Base-by-base conservation (phyloP, 805 yeast genomes). In the Pichia nakasei region DNA sequence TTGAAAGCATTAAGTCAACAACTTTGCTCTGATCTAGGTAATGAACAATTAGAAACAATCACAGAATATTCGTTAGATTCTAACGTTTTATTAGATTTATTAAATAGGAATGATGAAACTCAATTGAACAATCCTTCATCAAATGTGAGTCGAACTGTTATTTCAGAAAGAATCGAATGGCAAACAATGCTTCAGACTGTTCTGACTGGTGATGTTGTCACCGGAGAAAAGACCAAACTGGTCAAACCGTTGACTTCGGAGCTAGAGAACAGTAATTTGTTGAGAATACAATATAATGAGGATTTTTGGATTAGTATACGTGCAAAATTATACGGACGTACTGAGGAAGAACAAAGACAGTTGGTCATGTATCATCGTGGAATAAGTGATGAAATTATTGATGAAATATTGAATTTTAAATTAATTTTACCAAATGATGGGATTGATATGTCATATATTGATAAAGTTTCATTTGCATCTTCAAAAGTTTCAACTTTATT, bases 131-230 rank as follows among this genome's bases (percentile, higher is more conserved):
- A 56, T 36, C 45, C 58, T 1, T 52, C 51, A 13, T 61, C 57
- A 20, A 60, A 58, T 37, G 54, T 51, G 3, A 50, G 43, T 13
- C 32, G 32, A 9, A 29, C 32, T 29, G 32, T 17, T 15, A 78
- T 82, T 8, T 55, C 79, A 11, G 97, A 88, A 57, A 72, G 97
- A 39, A 67, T 89, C 12, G 96, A 88, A 63, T 93, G 98, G 98
- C 97, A 93, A 63, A 76, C 91, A 0, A 87, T 93, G 95, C 70
- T 93, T 39, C 75, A 85, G 11, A 75, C 88, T 3, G 97, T 93
- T 4, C 73, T 93, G 31, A 91, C 94, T 3, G 97, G 98, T 52
- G 97, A 93, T 61, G 95, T 93, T 43, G 88, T 93, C 19, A 76
- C 82, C 31, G 82, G 91, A 12, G 98, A 93, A 57, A 93, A 91